Base-by-base conservation (phyloP, 805 yeast species). In the Lipomyces sp. region DNA sequence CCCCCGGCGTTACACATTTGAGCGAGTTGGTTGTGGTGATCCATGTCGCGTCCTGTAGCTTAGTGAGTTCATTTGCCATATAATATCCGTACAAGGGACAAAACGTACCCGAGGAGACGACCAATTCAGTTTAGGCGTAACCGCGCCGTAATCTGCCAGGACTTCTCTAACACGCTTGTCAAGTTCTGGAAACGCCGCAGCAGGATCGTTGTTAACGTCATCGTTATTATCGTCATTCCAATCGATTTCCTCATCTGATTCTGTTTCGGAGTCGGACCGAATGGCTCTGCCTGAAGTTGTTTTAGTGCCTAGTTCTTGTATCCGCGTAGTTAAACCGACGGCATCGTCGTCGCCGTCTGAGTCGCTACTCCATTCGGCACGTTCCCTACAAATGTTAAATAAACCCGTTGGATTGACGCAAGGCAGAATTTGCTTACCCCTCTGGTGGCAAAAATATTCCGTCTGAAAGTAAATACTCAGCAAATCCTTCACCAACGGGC, bases 91-190 rank as follows among this genome's bases (percentile, higher is more conserved):
- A 37, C 8, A 37, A n/a, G 2, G 24, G 11, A 37, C 6, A 37
- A 7, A 13, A n/a, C 62, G 8, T 54, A 67, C 70, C 53, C 66
- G 88, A 0, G 99, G 99, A 1, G 97, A 90, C 0, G 98, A 92
- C 99, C 99, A 95, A 80, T 95, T 95, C 72, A 94, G 80, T 74
- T 95, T 95, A 0, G 98, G 98, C 0, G 91, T 83, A 1, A 92
- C 91, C 0, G 85, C 79, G 0, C 89, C 89, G 58, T 80, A 79
- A 54, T 81, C 80, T 2, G 70, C 66, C 13, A 95, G 84, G 0
- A 81, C 74, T 0, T 72, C 65, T 45, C 79, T 78, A 18, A 94
- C 80, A 54, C 80, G 72, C 0, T 79, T 72, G 73, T 93, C 96
- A 29, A 92, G 79, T 0, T 84, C 87, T 8, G 80, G 80, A 71